phyloP scores from a whole-genome alignment of 192 early-diverging fungal species.

The Globomyces pollinis-pini region DNA sequence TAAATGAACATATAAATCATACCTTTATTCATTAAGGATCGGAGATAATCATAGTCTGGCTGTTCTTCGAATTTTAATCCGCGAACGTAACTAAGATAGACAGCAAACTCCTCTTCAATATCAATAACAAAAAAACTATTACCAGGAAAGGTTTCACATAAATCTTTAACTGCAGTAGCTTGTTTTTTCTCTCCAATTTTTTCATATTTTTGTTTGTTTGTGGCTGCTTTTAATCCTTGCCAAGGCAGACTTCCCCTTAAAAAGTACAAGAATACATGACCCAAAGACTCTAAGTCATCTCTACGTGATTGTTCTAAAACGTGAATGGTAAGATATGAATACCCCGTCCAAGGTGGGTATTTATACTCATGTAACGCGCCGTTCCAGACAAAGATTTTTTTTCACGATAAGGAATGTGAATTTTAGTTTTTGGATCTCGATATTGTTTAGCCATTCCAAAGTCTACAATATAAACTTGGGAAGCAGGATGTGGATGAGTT shows the following conservation, averaged over 20 bases:
- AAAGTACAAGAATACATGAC: slow-evolving; percentile 99
- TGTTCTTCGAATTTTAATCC: slow-evolving; percentile 91
- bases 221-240: slow-evolving; percentile 96
- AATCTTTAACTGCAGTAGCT: slow-evolving; percentile 74
- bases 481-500: slow-evolving; percentile 50
- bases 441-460: slow-evolving; percentile 99
- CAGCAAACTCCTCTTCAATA: slow-evolving; percentile 83
- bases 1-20: neutral
- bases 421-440: slow-evolving; percentile 89
- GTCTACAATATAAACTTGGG: slow-evolving; percentile 82
- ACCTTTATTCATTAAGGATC: slow-evolving; percentile 77
- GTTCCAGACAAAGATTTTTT: slow-evolving; percentile 91
- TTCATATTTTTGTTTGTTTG: slow-evolving; percentile 99
- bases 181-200: slow-evolving; percentile 99
- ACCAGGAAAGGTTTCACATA: slow-evolving; percentile 84
- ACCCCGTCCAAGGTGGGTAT: slow-evolving; percentile 94
- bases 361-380: slow-evolving; percentile 97
- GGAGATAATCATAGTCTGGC: slow-evolving; percentile 94
- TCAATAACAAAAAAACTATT: too few relatives aligned
- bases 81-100: slow-evolving; percentile 83
- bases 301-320: slow-evolving; percentile 90
- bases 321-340: slow-evolving; percentile 11
- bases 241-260: slow-evolving; percentile 88
- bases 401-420: slow-evolving; percentile 97
- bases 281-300: slow-evolving; percentile 94